phyloP scores from a whole-genome alignment of 1,284 basidiomycete species.

The Irpex lacteus region DNA sequence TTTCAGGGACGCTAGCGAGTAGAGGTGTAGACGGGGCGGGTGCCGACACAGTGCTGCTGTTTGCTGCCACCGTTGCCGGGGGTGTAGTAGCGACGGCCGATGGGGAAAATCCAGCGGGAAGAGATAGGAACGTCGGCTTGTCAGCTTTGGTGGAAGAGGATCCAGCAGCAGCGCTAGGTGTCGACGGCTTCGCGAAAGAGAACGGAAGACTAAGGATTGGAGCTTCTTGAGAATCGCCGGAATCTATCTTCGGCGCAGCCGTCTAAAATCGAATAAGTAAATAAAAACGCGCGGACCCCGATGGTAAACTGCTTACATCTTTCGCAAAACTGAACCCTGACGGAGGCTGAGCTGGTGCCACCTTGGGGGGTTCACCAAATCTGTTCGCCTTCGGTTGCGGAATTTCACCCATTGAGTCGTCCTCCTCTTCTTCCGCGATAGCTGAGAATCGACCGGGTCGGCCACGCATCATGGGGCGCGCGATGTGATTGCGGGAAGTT shows the following conservation, averaged over 20 bases:
- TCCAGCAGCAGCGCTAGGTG: not conserved
- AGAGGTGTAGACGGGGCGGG: slow-evolving; percentile 16
- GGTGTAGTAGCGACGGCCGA: slow-evolving; percentile 7
- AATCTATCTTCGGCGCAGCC: slow-evolving; percentile 25
- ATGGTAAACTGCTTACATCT: slow-evolving; percentile 41
- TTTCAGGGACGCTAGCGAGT: slow-evolving; percentile 20
- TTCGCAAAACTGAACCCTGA: slow-evolving; percentile 65
- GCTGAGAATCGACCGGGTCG: slow-evolving; percentile 61
- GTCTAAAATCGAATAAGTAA: slow-evolving; percentile 16
- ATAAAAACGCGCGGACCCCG: slow-evolving; percentile 4
- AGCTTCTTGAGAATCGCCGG: slow-evolving; percentile 53
- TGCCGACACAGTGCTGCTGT: slow-evolving; percentile 4
- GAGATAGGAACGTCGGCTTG: slow-evolving; percentile 4
- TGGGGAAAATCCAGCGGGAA: slow-evolving; percentile 1
- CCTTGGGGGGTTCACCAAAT: slow-evolving; percentile 34
- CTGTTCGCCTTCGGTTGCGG: slow-evolving; percentile 40
- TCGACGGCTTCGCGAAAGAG: slow-evolving; percentile 45
- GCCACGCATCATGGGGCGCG: slow-evolving; percentile 33
- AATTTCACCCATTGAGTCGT: slow-evolving; percentile 46
- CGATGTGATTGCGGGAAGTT: slow-evolving; percentile 49
- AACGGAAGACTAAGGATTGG: slow-evolving; percentile 65
- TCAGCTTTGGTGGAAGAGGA: slow-evolving; percentile 8
- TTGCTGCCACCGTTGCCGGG: slow-evolving; percentile 3
- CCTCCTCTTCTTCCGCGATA: slow-evolving; percentile 53
- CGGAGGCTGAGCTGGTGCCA: slow-evolving; percentile 51